phyloP scores from a whole-genome alignment of 2,329 filamentous ascomycete genomes.

The Apiospora pterosperma region DNA sequence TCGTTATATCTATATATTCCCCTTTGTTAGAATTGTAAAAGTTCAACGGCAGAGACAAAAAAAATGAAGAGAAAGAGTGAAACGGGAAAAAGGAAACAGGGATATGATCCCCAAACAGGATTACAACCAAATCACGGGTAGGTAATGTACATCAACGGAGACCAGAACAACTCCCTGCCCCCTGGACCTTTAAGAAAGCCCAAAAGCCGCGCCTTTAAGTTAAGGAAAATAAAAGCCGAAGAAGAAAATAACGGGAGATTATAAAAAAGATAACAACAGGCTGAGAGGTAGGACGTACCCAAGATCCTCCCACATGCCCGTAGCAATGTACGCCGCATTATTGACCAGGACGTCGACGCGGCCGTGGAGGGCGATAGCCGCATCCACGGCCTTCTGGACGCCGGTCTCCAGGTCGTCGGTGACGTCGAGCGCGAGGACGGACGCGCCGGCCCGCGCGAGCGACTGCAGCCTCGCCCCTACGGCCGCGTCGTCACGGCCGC shows the following conservation, averaged over 20 bases:
- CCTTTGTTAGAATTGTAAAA: not conserved
- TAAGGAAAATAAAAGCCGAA: too few relatives aligned
- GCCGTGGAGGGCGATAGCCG: not conserved
- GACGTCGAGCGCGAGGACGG: not conserved
- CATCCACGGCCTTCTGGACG: not conserved
- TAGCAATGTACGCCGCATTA: not conserved
- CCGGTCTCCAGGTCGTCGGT: not conserved
- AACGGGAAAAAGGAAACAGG: not conserved
- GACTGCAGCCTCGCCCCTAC: conserved; percentile 9
- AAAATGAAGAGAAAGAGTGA: not conserved
- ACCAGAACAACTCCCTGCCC: too few relatives aligned
- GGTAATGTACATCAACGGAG: too few relatives aligned
- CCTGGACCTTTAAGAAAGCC: too few relatives aligned
- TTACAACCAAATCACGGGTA: too few relatives aligned
- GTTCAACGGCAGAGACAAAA: not conserved
- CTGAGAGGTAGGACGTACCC: too few relatives aligned
- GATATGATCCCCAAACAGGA: too few relatives aligned
- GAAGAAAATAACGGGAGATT: not conserved
- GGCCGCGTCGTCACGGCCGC: conserved; percentile 1
- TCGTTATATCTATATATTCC: not conserved
- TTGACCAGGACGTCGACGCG: not conserved
- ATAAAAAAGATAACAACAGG: not conserved
- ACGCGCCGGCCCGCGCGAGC: not conserved
- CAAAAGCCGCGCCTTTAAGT: not conserved
- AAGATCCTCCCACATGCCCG: not conserved